Conservation (phyloP, 176 grass and related monocot genomes). For the Sorghum bicolor region DNA sequence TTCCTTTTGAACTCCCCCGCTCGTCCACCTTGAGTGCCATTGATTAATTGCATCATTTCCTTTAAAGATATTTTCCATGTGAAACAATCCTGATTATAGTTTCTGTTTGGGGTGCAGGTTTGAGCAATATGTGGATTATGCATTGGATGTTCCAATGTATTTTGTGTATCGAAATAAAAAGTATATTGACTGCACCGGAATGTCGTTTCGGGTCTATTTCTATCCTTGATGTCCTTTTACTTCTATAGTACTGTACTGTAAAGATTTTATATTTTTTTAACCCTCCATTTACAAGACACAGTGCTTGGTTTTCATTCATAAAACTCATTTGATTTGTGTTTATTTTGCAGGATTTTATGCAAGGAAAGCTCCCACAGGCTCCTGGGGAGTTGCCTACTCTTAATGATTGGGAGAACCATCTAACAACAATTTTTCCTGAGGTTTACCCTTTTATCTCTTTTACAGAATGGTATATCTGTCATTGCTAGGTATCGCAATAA, state of each 20-base stretch:
- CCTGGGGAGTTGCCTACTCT: conserved; percentile 90
- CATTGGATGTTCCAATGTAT: conserved; percentile 95
- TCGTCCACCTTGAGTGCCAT: not conserved
- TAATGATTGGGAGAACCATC: conserved; percentile 99
- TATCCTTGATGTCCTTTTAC: conserved; percentile 19
- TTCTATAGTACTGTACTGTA: conserved; percentile 7
- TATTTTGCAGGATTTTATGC: conserved; percentile 90
- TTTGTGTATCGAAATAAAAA: conserved; percentile 95
- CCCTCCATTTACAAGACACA: not conserved
- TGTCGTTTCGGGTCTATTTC: conserved; percentile 90
- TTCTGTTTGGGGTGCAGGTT: conserved; percentile 54
- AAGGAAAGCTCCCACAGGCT: conserved; percentile 76
- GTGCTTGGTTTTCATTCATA: not conserved
- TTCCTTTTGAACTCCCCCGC: not conserved
- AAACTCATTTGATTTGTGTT: conserved; percentile 4
- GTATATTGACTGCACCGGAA: conserved; percentile 89
- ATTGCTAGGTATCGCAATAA: conserved; percentile 3
- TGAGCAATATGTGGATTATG: conserved; percentile 94
- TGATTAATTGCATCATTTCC: conserved; percentile 13
- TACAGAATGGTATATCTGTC: conserved; percentile 3
- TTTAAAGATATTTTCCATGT: conserved; percentile 2
- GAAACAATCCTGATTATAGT: conserved; percentile 30
- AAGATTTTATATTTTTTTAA: not conserved
- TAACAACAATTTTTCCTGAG: conserved; percentile 99
- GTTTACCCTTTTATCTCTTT: conserved; percentile 34